Evolutionary conservation across 345 rosid genomes (phyloP), one percentile per base, ranked within the genome.

Genomic region (Linum trigynum): DNA sequence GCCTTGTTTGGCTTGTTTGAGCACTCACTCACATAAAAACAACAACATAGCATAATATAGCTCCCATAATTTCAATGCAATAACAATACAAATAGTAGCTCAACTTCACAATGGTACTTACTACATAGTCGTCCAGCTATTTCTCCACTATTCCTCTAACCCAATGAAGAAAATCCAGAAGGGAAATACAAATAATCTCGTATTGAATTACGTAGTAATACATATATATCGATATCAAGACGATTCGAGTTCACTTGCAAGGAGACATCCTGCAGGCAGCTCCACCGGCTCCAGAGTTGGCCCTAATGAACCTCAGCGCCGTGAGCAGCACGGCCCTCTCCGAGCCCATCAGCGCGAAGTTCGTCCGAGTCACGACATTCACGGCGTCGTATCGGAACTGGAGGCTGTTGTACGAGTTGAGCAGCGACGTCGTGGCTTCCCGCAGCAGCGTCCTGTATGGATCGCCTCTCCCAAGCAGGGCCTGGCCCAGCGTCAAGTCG

Each of bases 351-450:
- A 92, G 77, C 32, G 96, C 97, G 74, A 63, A 62, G 64, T 90
- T 88, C 63, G 76, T 80, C 37, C 68, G 71, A 0, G 82, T 78
- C 69, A 84, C 65, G 35, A 87, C 91, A 55, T 70, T 55, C 0
- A 78, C n/a, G 1, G 89, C 16, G 60, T 72, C 72, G 59, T 82
- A 86, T 58, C 88, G 80, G 78, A 86, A 92, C 57, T 67, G 82
- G 48, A 85, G 74, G 42, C 84, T 82, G 70, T 85, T 84, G 59
- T 90, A 85, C 57, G 98, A 86, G 76, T 92, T 90, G 59, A 92
- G 89, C 41, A 92, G 90, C 7, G 94, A 85, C 1, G 96, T 80
- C 62, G 89, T 90, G 40, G 70, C 90, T 75, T 92, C 98, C 65
- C 98, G 79, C 40, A 90, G 61, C 17, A 92, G 94, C 38, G 94